Evolutionary conservation across 2,329 filamentous ascomycete genomes (phyloP).

Genomic region (Aspergillus piperis): DNA sequence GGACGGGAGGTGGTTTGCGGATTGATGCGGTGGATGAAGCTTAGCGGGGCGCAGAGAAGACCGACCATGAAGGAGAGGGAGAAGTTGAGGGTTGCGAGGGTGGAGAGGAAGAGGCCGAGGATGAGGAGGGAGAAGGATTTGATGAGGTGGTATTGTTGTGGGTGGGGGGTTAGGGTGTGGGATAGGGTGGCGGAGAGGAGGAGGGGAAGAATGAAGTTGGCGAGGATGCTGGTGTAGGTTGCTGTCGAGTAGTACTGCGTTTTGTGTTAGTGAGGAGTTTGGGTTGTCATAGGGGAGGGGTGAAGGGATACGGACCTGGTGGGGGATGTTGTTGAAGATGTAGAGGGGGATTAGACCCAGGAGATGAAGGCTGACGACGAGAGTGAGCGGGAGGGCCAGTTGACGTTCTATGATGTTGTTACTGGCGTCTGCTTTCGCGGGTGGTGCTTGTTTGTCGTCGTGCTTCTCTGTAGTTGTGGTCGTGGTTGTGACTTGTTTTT

Average conservation of each 20-base stretch:
- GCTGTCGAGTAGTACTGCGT: constrained; percentile 59
- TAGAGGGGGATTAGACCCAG: constrained; percentile 79
- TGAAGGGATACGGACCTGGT: constrained; percentile 55
- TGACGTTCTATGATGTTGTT: constrained; percentile 40
- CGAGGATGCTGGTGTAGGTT: constrained; percentile 60
- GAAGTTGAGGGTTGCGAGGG: constrained; percentile 95
- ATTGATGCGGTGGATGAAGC: constrained; percentile 58
- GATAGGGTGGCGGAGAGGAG: constrained; percentile 59
- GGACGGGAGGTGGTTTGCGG: constrained; percentile 19
- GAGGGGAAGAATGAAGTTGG: constrained; percentile 60
- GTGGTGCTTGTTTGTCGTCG: constrained; percentile 8
- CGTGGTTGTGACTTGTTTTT: constrained; percentile 16
- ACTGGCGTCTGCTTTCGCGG: constrained; percentile 19
- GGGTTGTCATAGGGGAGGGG: background rate
- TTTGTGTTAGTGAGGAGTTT: constrained; percentile 17
- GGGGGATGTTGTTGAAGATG: constrained; percentile 75
- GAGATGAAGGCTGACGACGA: constrained; percentile 73
- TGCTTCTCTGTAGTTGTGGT: constrained; percentile 12
- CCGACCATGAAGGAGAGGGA: constrained; percentile 84
- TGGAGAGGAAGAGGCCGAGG: constrained; percentile 86
- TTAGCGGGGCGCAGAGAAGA: constrained; percentile 73
- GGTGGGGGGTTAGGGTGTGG: constrained; percentile 45
- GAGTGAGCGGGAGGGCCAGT: constrained; percentile 59
- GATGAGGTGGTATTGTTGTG: constrained; percentile 73
- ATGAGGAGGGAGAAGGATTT: constrained; percentile 92